Conservation (phyloP, 257 asterid genomes). For the Fraxinus pennsylvanica region DNA sequence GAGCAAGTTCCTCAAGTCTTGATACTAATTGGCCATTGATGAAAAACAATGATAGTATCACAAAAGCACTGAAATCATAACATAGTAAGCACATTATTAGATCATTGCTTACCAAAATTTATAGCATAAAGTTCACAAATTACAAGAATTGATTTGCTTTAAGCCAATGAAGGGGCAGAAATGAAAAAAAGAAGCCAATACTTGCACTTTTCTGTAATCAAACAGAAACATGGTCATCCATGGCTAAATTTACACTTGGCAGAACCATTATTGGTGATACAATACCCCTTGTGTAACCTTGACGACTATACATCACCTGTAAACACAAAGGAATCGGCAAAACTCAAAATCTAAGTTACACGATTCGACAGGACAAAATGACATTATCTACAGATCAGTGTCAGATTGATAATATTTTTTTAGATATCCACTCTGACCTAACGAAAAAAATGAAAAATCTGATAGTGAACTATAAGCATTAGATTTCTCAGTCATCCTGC, state of each 20-base stretch:
- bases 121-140: slow-evolving; percentile 8
- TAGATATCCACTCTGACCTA: neutral
- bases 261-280: slow-evolving; percentile 25
- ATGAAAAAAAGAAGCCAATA: neutral
- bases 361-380: no score
- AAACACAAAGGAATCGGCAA: slow-evolving; percentile 1
- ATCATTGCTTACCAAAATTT: slow-evolving; percentile 12
- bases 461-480: neutral
- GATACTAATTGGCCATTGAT: neutral
- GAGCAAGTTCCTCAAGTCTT: neutral
- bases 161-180: slow-evolving; percentile 3
- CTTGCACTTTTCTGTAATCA: slow-evolving; percentile 21
- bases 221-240: slow-evolving; percentile 24
- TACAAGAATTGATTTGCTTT: slow-evolving; percentile 4
- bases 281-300: slow-evolving; percentile 24
- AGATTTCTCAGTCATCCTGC: neutral
- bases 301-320: slow-evolving; percentile 39
- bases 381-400: neutral
- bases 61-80: neutral
- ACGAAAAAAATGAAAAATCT: neutral
- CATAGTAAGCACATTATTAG: neutral
- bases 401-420: neutral
- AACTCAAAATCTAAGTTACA: neutral
- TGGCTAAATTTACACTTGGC: slow-evolving; percentile 39
- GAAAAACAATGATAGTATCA: neutral